Conservation (phyloP, 768 basidiomycete genomes). For the Strobilomyces echinocephalus region DNA sequence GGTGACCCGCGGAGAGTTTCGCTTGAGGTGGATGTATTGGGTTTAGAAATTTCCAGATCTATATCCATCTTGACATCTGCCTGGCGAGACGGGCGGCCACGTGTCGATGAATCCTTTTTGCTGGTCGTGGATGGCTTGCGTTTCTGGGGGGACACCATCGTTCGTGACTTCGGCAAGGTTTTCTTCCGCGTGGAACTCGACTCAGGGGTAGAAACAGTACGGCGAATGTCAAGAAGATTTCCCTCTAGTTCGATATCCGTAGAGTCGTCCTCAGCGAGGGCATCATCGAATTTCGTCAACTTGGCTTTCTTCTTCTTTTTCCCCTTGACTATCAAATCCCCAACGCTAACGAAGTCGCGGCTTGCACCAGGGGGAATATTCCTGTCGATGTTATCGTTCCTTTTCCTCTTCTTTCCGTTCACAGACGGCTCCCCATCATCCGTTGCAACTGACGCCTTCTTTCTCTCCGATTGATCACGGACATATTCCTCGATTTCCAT, state of each 20-base stretch:
- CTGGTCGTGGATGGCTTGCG: conserved; percentile 14
- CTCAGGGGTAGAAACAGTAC: conserved; percentile 48
- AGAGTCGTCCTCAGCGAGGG: conserved; percentile 59
- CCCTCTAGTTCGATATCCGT: conserved; percentile 64
- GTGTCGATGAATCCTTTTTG: conserved; percentile 27
- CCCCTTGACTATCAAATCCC: conserved; percentile 54
- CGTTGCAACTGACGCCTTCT: conserved; percentile 20
- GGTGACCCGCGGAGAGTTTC: conserved; percentile 5
- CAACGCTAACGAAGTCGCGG: conserved; percentile 67
- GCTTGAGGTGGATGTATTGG: conserved; percentile 4
- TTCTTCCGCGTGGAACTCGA: conserved; percentile 33
- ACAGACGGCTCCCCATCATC: conserved; percentile 28
- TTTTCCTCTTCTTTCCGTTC: conserved; percentile 57
- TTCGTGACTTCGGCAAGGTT: conserved; percentile 43
- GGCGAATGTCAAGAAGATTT: conserved; percentile 44
- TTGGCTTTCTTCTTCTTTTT: conserved; percentile 42
- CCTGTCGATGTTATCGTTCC: conserved; percentile 59
- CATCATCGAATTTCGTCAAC: conserved; percentile 42
- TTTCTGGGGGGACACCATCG: conserved; percentile 30
- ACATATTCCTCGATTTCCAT: conserved; percentile 80
- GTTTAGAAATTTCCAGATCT: conserved; percentile 37
- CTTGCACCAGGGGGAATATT: conserved; percentile 74
- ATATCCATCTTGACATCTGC: conserved; percentile 51
- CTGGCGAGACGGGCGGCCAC: conserved; percentile 41
- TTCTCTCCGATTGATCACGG: conserved; percentile 42